These are phyloP conservation scores for Zizania latifolia DNA, from an alignment of 176 grass and related monocot genomes.

Conservation along the genomic window DNA sequence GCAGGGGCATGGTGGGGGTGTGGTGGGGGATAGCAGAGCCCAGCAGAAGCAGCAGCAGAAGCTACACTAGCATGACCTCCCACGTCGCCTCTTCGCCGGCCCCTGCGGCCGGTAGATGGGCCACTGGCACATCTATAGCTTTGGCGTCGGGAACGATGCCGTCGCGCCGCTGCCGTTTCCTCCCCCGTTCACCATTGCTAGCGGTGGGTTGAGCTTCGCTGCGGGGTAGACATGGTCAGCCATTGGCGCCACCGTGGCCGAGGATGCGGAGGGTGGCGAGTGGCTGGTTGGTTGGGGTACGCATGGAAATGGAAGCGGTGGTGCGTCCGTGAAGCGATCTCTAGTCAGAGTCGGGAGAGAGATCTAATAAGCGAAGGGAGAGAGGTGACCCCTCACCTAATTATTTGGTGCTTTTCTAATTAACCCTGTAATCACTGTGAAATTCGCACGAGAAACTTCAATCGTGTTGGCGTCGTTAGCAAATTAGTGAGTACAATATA, in stretches of 20 bases:
- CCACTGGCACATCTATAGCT: conserved; percentile 69
- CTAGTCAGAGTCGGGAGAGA: background rate
- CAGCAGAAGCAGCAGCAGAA: conserved; percentile 72
- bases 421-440: too few relatives aligned
- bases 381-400: conserved; percentile 45
- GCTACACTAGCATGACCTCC: conserved; percentile 51
- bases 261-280: background rate
- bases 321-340: background rate
- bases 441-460: too few relatives aligned
- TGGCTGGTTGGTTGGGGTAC: too few relatives aligned
- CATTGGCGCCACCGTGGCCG: conserved; percentile 32
- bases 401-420: too few relatives aligned
- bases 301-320: background rate
- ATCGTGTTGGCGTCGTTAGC: too few relatives aligned
- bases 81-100: conserved; percentile 20
- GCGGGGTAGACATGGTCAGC: conserved; percentile 74
- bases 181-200: conserved; percentile 16
- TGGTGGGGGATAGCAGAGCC: too few relatives aligned
- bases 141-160: conserved; percentile 36
- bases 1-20: too few relatives aligned
- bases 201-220: conserved; percentile 60
- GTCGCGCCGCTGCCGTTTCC: background rate
- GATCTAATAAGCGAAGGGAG: conserved; percentile 33
- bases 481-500: too few relatives aligned
- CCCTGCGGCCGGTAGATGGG: conserved; percentile 61